Base-by-base conservation (phyloP, 2,329 filamentous ascomycete species). In the Tolypocladium inflatum region DNA sequence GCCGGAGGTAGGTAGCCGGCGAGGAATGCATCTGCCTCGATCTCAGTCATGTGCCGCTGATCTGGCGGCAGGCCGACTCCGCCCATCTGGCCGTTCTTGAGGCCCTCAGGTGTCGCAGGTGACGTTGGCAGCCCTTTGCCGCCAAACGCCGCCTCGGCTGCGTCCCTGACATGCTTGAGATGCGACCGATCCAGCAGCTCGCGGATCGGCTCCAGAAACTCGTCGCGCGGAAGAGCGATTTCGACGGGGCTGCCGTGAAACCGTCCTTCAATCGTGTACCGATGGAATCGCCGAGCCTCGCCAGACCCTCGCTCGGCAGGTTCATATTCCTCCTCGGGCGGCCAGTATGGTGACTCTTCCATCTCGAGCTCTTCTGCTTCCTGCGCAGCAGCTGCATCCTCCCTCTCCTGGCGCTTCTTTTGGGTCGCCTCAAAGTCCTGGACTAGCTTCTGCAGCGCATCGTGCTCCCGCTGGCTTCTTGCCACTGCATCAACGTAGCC, bases 51-150 rank as follows among this genome's bases (percentile, higher is more conserved):
- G 48, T 80, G 80, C 60, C 79, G 76, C 62, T 89, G 82, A 21
- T 80, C 79, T 0, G 87, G 83, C 57, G 85, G 79, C 51, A 92
- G 72, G 1, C 82, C 78, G 35, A 92, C 83, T 0, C 83, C 78
- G 61, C 81, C 83, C 75, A 90, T 88, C 19, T 81, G 79, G 38
- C 81, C 74, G 38, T 74, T 80, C 66, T 74, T 82, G 65, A 74
- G 81, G 19, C 78, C 76, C 38, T 75, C 73, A 0, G 89, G 87
- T 2, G 89, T 92, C 1, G 86, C 81, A 1, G 89, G 85, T 2
- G 91, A 95, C 67, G 88, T 80, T 3, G 92, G 92, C 19, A 97
- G 76, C 0, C 86, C 84, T 4, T 74, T 73, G 0, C 93, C 93
- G 50, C 92, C 93, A 68, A 96, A 93, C 1, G 84, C 79, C 50